Base-by-base conservation (phyloP, 2,329 filamentous ascomycete genomes). In the Arthrocladium fulminans region DNA sequence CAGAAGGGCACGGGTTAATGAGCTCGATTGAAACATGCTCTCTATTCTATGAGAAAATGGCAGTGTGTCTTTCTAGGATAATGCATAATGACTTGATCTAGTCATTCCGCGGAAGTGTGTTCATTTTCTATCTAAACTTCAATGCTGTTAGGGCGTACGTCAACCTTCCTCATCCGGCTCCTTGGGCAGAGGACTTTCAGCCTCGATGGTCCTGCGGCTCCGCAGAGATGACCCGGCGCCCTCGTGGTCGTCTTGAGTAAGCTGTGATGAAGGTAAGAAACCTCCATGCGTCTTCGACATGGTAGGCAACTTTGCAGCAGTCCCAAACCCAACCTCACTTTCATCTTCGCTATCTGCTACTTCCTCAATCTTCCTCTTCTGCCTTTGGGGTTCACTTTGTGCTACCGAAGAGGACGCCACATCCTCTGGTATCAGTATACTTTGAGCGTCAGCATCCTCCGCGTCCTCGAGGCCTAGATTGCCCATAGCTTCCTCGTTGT, bases 311-410 rank as follows among this genome's bases (percentile, higher is more conserved):
- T 41, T 32, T 19, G n/a, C 15, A 39, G 41, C 23, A 32, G 12
- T 29, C 23, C 19, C 40, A 8, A 49, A 17, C 34, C 63, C 57
- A 38, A 52, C 55, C 15, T 58, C 63, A 27, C 56, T 57, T 38
- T 70, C 69, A 29, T 70, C 69, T 42, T 71, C 67, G 39, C 67
- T 71, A 51, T 71, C 67, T 2, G 65, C 65, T 24, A 70, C 62
- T 54, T 72, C 68, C 30, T 65, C 61, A 13, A 65, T 61, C 49
- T 72, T 73, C 20, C 70, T 65, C 54, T 73, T 47, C 52, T 3
- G 41, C 27, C 17, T 43, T 63, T 56, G 19, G 51, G 29, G 30
- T 54, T 47, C 59, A 52, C 19, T 3, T 24, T 35, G 29, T 20
- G n/a, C 9, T 6, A n/a, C 23, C n/a, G 44, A 27, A 19, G 44